Base-by-base conservation (phyloP, 2,329 filamentous ascomycete species). In the Orbilia quercus region DNA sequence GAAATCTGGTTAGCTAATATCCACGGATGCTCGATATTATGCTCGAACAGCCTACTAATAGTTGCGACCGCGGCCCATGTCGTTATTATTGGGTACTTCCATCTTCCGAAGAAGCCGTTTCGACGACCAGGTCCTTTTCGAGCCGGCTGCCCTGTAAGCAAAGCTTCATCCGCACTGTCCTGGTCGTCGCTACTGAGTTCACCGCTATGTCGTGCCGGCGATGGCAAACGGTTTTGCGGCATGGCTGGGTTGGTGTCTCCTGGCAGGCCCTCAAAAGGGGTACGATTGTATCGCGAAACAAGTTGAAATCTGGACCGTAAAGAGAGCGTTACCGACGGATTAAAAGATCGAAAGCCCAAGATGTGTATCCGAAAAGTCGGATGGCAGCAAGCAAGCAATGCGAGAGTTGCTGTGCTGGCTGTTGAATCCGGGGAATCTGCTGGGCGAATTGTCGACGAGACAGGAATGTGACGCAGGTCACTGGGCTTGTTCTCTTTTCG, bases 1-100 rank as follows among this genome's bases (percentile, higher is more conserved):
- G 22, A 18, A 67, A 66, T 50, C 6, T 59, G 20, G 28, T 82
- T 83, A 18, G 80, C 9, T 31, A 31, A 78, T 78, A 28, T 80
- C 79, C 9, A 80, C 75, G 71, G 63, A 77, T 67, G 76, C 77
- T 9, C 75, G 74, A 34, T 72, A 16, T 11, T n/a, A 16, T 5
- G 12, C 18, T 34, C n/a, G 6, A 23, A 54, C 38, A 48, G 53
- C 76, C 28, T 74, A 77, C 76, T 76, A 28, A 77, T 74, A 7
- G 77, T 78, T 28, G 75, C 77, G 20, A 77, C 63, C 45, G 71
- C 65, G 59, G 77, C 76, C 76, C 76, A 75, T 4, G 42, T 63
- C n/a, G 50, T 25, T 38, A 70, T 64, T 20, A 75, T 64, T 14
- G 71, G 54, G n/a, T 69, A 59, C 45, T 65, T 70, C 63, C 63